Base-by-base conservation (phyloP, 2,329 filamentous ascomycete species). In the Cercospora janseana region DNA sequence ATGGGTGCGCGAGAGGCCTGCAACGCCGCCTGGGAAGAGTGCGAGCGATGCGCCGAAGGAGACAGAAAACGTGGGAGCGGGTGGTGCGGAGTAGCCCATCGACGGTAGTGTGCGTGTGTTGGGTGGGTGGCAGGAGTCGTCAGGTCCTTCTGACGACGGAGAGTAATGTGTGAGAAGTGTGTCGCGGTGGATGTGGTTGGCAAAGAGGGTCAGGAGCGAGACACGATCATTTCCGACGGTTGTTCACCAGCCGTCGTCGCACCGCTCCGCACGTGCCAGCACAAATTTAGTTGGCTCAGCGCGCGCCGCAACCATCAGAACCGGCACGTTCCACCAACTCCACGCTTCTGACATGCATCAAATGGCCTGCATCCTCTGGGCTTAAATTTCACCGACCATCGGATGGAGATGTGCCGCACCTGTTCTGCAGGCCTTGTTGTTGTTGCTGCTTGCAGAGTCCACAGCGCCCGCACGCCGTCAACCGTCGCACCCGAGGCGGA, bases 11-110 rank as follows among this genome's bases (percentile, higher is more conserved):
- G 64, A 65, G 59, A 72, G 63, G 48, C 60, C 60, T 47, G 59
- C 46, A 44, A 48, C 38, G 50, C 60, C 58, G 55, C 52, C 59
- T 57, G 65, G 64, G 47, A 67, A 65, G 48, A 65, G 60, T 58
- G 65, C 65, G 62, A 63, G 63, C 58, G 64, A 59, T 60, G 67
- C 61, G 61, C 64, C 63, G 63, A 58, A 57, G 62, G 59, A 61
- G 65, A 57, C 56, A 58, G 58, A 60, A 46, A 56, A 55, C 41
- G 61, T 60, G 60, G 60, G 60, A 59, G 65, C 66, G 59, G 63
- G 57, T 59, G 61, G 61, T 55, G 66, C 63, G 63, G 65, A 66
- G 66, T 71, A 71, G 70, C 72, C 71, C 72, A 74, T 74, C 69
- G 66, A 72, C 71, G 66, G 35, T 24, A 37, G 26, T 46, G 37